phyloP scores from a whole-genome alignment of 768 basidiomycete genomes.

The Leccinum longicurvipes region DNA sequence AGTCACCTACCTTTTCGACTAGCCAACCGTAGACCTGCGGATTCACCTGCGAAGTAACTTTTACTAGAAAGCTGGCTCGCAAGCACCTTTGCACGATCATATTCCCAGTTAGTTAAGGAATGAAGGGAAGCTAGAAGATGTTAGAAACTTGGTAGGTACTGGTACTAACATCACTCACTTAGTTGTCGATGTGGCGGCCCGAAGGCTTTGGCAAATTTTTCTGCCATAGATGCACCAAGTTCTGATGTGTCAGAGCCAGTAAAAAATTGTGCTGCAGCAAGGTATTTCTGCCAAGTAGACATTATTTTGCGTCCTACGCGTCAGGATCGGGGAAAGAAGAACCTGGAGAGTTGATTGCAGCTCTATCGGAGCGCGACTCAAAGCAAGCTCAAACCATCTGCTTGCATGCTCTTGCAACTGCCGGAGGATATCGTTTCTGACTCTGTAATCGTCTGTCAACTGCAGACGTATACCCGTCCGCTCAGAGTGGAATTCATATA shows the following conservation, averaged over 20 bases:
- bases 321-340: slow-evolving; percentile 13
- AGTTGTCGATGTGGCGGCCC: slow-evolving; percentile 74
- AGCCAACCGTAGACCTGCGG: slow-evolving; percentile 73
- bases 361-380: slow-evolving; percentile 88
- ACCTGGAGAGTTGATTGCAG: slow-evolving; percentile 91
- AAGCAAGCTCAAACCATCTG: slow-evolving; percentile 82
- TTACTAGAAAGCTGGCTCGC: slow-evolving; percentile 87
- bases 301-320: background rate
- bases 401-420: slow-evolving; percentile 72
- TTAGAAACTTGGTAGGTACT: background rate
- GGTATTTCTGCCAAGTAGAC: slow-evolving; percentile 68
- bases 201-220: slow-evolving; percentile 80
- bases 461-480: slow-evolving; percentile 71
- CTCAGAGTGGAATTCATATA: slow-evolving; percentile 79
- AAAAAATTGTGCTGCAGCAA: slow-evolving; percentile 68
- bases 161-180: slow-evolving; percentile 43
- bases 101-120: slow-evolving; percentile 57
- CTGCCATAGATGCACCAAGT: slow-evolving; percentile 86
- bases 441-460: slow-evolving; percentile 80
- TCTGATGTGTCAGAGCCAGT: slow-evolving; percentile 76
- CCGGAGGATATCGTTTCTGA: slow-evolving; percentile 79
- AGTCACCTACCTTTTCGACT: slow-evolving; percentile 53
- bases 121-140: slow-evolving; percentile 49
- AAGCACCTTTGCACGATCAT: slow-evolving; percentile 79
- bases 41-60: slow-evolving; percentile 86